phyloP scores from a whole-genome alignment of 805 yeast genomes.

The Myxozyma udenii region DNA sequence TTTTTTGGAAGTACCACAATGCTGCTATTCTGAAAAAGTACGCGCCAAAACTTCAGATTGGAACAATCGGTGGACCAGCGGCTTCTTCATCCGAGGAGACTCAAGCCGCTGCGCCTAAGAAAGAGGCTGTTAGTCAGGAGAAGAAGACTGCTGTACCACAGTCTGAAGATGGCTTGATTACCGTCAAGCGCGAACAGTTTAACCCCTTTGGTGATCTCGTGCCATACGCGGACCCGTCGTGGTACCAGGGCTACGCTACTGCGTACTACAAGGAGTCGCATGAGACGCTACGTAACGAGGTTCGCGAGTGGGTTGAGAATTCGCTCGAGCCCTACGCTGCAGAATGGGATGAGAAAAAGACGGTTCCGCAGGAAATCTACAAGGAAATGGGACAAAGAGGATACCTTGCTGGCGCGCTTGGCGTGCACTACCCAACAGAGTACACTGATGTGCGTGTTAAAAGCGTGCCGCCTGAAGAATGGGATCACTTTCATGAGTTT shows the following conservation, averaged over 20 bases:
- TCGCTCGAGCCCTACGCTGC: slow-evolving; percentile 42
- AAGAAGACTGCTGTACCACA: not conserved
- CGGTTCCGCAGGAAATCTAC: slow-evolving; percentile 32
- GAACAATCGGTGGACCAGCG: slow-evolving; percentile 23
- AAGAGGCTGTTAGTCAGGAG: slow-evolving; percentile 2
- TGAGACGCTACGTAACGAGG: slow-evolving; percentile 42
- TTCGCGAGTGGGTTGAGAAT: slow-evolving; percentile 42
- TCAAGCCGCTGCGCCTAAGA: slow-evolving; percentile 12
- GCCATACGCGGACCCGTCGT: slow-evolving; percentile 43
- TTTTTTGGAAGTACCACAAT: slow-evolving; percentile 53
- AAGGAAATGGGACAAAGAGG: slow-evolving; percentile 42
- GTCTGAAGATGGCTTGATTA: not conserved
- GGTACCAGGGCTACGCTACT: slow-evolving; percentile 43
- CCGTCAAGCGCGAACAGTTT: slow-evolving; percentile 2
- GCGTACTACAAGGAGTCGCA: slow-evolving; percentile 44
- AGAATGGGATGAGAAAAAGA: slow-evolving; percentile 45
- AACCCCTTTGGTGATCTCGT: slow-evolving; percentile 35
- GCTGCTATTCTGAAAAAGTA: slow-evolving; percentile 33
- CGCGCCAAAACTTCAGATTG: slow-evolving; percentile 31
- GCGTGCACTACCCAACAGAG: slow-evolving; percentile 40
- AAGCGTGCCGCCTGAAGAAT: slow-evolving; percentile 41
- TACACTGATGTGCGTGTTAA: slow-evolving; percentile 40
- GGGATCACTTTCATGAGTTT: slow-evolving; percentile 43
- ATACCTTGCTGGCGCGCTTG: slow-evolving; percentile 43
- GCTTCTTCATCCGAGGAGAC: slow-evolving; percentile 5